Evolutionary conservation across 2,329 filamentous ascomycete species (phyloP).

Genomic region (Aspergillus novoparasiticus): DNA sequence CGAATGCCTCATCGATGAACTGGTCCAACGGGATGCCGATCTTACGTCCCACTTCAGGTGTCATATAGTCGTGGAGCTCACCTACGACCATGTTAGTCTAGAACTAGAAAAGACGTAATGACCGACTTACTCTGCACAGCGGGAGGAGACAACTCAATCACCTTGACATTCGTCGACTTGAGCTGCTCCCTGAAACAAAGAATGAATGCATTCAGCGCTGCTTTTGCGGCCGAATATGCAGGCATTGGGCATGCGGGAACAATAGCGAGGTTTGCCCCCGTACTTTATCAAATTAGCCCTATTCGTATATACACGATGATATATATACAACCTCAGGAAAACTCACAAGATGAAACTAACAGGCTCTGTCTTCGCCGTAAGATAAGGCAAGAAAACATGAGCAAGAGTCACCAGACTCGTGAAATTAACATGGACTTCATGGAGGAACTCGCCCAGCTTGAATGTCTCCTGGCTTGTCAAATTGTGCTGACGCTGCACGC

Average conservation of each 20-base stretch:
- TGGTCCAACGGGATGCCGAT: conserved; percentile 54
- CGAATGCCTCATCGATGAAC: conserved; percentile 52
- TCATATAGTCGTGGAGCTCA: conserved; percentile 54
- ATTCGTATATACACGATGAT: background rate
- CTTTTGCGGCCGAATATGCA: conserved; percentile 58
- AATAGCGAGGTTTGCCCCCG: conserved; percentile 49
- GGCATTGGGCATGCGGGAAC: conserved; percentile 51
- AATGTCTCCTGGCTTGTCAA: conserved; percentile 51
- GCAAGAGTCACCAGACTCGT: conserved; percentile 49
- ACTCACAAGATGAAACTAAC: conserved; percentile 38
- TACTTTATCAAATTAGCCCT: conserved; percentile 26
- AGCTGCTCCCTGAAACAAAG: conserved; percentile 51
- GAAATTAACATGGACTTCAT: conserved; percentile 54
- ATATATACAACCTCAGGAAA: background rate
- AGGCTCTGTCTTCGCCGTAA: conserved; percentile 32
- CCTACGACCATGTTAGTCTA: conserved; percentile 29
- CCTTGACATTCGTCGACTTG: conserved; percentile 33
- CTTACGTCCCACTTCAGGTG: conserved; percentile 43
- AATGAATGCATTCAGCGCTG: conserved; percentile 54
- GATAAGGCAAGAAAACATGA: conserved; percentile 51
- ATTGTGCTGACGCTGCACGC: conserved; percentile 54
- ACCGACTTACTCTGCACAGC: conserved; percentile 38
- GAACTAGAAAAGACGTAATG: background rate
- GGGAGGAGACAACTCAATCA: conserved; percentile 55
- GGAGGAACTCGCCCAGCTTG: conserved; percentile 42